phyloP scores from a whole-genome alignment of 176 grass and related monocot genomes.

The bread wheat (Triticum aestivum) region IWGSC_CS_RefSeq_v2.1 NC_057799.1:375317920-375318419 shows the following conservation, averaged over 20 bases:
- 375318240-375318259: constrained; percentile 14
- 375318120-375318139: background rate
- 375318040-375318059: too few relatives aligned
- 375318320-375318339: background rate
- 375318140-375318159: background rate
- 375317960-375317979: background rate
- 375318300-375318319: background rate
- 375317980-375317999: too few relatives aligned
- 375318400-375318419: background rate
- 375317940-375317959: background rate
- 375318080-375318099: background rate
- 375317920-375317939: background rate
- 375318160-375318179: constrained; percentile 22
- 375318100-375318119: background rate
- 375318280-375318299: constrained; percentile 8
- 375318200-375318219: background rate
- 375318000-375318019: too few relatives aligned
- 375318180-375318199: background rate
- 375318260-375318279: constrained; percentile 15
- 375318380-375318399: background rate
- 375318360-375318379: background rate
- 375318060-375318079: too few relatives aligned
- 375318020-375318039: too few relatives aligned
- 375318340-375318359: background rate
- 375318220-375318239: background rate